Percentiles rank a stretch among this genome's conserved stretches.
Conservation (phyloP, 176 grass and related monocot genomes). For the Hsuehochloa calcarea region DNA sequence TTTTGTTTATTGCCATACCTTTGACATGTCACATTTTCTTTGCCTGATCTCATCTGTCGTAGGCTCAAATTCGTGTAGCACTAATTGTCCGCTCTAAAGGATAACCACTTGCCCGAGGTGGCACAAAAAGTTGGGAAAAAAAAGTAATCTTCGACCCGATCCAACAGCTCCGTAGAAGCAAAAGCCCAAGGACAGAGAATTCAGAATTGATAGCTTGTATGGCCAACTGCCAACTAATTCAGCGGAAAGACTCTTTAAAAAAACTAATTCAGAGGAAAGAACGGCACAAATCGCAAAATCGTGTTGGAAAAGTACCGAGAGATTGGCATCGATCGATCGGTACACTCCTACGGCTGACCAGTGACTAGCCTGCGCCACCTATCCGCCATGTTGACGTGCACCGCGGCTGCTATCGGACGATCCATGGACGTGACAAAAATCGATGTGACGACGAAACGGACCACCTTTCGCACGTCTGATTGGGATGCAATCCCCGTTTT, state of each 20-base stretch:
- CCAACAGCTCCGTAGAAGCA: background rate
- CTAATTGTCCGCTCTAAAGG: too few species aligned
- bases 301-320: background rate
- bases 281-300: background rate
- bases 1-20: too few species aligned
- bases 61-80: too few species aligned
- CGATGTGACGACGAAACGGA: background rate
- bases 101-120: too few species aligned
- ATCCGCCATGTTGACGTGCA: background rate
- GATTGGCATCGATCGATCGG: background rate
- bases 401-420: background rate
- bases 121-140: too few species aligned
- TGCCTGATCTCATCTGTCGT: too few species aligned
- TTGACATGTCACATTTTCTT: too few species aligned
- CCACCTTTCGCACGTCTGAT: background rate
- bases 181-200: background rate
- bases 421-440: background rate
- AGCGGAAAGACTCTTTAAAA: background rate
- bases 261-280: background rate
- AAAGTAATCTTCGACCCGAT: background rate
- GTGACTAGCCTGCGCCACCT: background rate
- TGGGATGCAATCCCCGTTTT: background rate
- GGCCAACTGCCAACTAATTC: background rate
- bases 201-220: background rate
- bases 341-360: too few species aligned